A percentile compares a stretch with the other conserved stretches of the same genome.
phyloP scores from a whole-genome alignment of 345 rosid species.

The sweet orange (Citrus sinensis) region DNA sequence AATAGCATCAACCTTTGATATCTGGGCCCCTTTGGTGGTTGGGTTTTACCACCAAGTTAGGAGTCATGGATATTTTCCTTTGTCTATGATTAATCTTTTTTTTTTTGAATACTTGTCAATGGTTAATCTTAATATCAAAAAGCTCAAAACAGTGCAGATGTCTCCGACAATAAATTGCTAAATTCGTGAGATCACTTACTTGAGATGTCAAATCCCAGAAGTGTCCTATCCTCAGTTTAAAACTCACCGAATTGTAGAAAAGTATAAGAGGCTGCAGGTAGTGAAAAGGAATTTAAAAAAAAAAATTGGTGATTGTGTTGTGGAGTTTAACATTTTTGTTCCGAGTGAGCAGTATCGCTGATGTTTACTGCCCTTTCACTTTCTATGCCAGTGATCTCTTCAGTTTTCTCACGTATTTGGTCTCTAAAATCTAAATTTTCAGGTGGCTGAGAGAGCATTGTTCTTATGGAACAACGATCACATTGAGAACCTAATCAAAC shows the following conservation, averaged over 20 bases:
- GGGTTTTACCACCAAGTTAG: not conserved
- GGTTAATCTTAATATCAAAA: not conserved
- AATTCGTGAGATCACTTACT: not conserved
- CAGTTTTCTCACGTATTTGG: not conserved
- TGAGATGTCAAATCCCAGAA: not conserved
- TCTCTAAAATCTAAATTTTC: slow-evolving; percentile 4
- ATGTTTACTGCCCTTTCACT: not conserved
- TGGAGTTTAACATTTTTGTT: not conserved
- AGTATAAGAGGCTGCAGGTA: not conserved
- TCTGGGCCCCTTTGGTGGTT: not conserved
- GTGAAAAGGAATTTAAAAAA: not conserved
- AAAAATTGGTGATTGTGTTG: not conserved
- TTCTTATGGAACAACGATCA: slow-evolving; percentile 92
- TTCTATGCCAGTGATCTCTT: not conserved
- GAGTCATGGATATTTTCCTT: not conserved
- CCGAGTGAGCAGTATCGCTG: not conserved
- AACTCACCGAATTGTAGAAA: not conserved
- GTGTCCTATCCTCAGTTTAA: not conserved
- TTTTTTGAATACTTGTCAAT: no score
- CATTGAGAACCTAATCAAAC: slow-evolving; percentile 73
- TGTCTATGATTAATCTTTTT: no score
- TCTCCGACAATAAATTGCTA: not conserved
- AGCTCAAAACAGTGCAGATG: not conserved
- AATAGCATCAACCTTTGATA: not conserved
- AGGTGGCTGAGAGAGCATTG: slow-evolving; percentile 87